phyloP scores from a whole-genome alignment of 345 rosid genomes.

The Luvunga scandens region DNA sequence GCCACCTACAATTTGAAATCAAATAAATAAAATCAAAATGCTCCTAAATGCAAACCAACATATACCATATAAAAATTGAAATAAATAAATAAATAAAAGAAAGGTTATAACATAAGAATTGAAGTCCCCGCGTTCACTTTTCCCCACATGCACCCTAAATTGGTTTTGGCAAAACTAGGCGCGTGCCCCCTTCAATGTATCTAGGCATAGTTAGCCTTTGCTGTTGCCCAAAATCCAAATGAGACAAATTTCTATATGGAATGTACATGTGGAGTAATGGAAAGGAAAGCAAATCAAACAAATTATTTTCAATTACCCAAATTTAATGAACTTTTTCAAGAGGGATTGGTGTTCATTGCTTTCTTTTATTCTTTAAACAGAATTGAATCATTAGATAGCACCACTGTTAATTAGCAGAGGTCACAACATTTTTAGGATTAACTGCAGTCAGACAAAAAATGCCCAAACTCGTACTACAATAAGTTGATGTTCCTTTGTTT shows the following conservation, averaged over 20 bases:
- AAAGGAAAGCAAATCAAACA: background rate
- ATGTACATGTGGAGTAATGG: background rate
- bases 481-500: constrained; percentile 8
- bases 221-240: constrained; percentile 11
- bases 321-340: background rate
- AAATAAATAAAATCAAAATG: background rate
- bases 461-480: constrained; percentile 10
- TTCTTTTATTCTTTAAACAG: background rate
- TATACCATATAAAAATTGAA: background rate
- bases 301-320: background rate
- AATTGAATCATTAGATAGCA: background rate
- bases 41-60: background rate
- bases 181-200: background rate
- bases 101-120: background rate
- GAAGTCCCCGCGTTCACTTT: background rate
- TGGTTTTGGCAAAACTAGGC: background rate
- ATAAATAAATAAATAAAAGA: background rate
- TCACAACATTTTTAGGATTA: constrained; percentile 1
- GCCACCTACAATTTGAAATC: too few species aligned
- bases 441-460: constrained; percentile 26
- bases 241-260: constrained; percentile 28
- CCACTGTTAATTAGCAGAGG: background rate
- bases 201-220: background rate
- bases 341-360: background rate
- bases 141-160: background rate